Base-by-base conservation (phyloP, 345 rosid species). In the Acer saccharum region DNA sequence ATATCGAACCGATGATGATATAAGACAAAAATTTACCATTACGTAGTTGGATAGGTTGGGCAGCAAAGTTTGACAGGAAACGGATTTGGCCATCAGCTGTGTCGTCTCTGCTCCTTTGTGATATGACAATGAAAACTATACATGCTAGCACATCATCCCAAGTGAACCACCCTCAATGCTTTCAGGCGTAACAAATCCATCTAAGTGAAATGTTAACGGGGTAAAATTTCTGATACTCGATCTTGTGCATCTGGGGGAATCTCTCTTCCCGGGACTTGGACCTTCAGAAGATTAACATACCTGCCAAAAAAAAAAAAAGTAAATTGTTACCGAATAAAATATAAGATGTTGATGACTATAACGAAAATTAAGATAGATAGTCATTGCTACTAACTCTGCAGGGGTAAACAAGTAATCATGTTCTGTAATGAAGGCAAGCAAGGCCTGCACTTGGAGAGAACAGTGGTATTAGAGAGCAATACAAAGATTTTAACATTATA, bases 201-300 rank as follows among this genome's bases (percentile, higher is more conserved):
- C 21, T 7, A 43, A 25, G 29, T 55, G 6, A 48, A 17, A 17
- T 69, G 78, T 84, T 86, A 93, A 35, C 43, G 89, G 75, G 91
- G 83, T 80, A 94, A 77, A 74, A 94, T 87, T 39, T 88, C 91
- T 10, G 85, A 74, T 71, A 97, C 84, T 76, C 91, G 94, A 57
- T 86, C 87, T 65, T 82, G 89, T 71, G 97, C 98, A 85, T 91
- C 98, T 0, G 82, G 73, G 32, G 98, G 98, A 76, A 93, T 85
- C 69, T 97, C 98, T 81, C 98, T 91, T 84, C 98, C 98, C 0
- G 98, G 95, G 64, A 97, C 97, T 68, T 83, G 83, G 77, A 94
- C 91, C 86, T 89, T 90, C 10, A 94, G 80, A 65, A 97, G 98
- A 86, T 85, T 93, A 3, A 83, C 76, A 74, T 90, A 94, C 90